Evolutionary conservation across 495 filamentous ascomycete species (phyloP).

Genomic region (Daldinia childiae): DNA sequence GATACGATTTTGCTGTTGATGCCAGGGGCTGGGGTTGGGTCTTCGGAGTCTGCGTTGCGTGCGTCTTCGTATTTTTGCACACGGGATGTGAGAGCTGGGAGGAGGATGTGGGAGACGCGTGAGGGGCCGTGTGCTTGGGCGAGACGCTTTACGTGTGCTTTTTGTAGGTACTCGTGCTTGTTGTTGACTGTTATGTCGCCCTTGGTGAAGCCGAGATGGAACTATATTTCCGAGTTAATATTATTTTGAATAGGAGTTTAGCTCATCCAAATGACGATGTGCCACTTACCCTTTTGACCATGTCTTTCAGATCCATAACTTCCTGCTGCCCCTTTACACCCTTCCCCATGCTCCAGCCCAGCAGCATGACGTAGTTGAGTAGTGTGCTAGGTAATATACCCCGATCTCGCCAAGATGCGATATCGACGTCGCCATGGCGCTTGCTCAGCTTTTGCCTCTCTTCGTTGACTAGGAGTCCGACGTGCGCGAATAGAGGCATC

Average conservation of each 20-base stretch:
- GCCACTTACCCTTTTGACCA: constrained; percentile 69
- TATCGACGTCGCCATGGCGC: constrained; percentile 74
- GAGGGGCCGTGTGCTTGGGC: not conserved
- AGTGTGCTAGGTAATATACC: constrained; percentile 78
- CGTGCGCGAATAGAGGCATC: constrained; percentile 85
- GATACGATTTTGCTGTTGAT: constrained; percentile 33
- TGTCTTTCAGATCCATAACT: constrained; percentile 72
- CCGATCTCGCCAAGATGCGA: constrained; percentile 71
- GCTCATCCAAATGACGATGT: too few species aligned
- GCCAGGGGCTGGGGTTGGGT: constrained; percentile 6
- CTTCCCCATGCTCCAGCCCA: constrained; percentile 83
- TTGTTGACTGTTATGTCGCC: constrained; percentile 87
- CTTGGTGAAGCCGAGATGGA: constrained; percentile 83
- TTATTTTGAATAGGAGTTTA: not conserved
- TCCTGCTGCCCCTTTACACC: constrained; percentile 60
- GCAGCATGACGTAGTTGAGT: constrained; percentile 82
- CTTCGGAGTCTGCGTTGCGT: constrained; percentile 17
- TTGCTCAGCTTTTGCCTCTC: constrained; percentile 89
- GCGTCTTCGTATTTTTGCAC: constrained; percentile 35
- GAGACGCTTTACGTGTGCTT: constrained; percentile 63
- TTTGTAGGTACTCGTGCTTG: constrained; percentile 85
- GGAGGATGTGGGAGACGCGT: constrained; percentile 6
- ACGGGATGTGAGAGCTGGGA: constrained; percentile 31
- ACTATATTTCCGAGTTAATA: constrained; percentile 55
- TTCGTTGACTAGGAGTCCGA: constrained; percentile 82